Conservation (phyloP, 2,329 filamentous ascomycete species). For the Bipolaris bicolor region DNA sequence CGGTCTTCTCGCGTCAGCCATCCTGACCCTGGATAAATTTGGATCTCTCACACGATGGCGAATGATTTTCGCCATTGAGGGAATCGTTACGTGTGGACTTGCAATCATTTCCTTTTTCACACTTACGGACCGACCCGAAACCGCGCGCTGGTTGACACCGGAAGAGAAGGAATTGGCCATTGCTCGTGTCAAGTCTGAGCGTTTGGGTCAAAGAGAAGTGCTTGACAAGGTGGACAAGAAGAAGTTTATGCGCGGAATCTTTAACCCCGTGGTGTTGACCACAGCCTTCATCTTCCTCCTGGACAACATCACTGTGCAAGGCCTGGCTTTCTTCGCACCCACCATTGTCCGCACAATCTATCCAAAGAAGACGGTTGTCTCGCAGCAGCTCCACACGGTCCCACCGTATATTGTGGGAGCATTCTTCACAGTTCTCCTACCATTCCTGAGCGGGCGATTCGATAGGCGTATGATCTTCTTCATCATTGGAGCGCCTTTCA, state of each 20-base stretch:
- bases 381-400: slow-evolving; percentile 72
- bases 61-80: slow-evolving; percentile 76
- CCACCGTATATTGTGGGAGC: slow-evolving; percentile 73
- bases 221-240: slow-evolving; percentile 66
- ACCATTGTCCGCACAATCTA: slow-evolving; percentile 75
- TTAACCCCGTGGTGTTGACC: slow-evolving; percentile 65
- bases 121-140: slow-evolving; percentile 71
- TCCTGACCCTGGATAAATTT: slow-evolving; percentile 66
- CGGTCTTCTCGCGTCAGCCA: slow-evolving; percentile 66
- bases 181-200: slow-evolving; percentile 71
- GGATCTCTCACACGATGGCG: slow-evolving; percentile 65
- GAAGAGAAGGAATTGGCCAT: slow-evolving; percentile 72
- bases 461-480: slow-evolving; percentile 68
- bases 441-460: slow-evolving; percentile 65
- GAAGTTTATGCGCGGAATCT: slow-evolving; percentile 68
- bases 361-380: slow-evolving; percentile 61
- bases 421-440: slow-evolving; percentile 68
- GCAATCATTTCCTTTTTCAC: slow-evolving; percentile 67
- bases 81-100: slow-evolving; percentile 66
- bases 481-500: slow-evolving; percentile 64
- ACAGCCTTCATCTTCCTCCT: slow-evolving; percentile 67
- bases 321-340: slow-evolving; percentile 71
- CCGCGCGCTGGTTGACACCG: slow-evolving; percentile 68
- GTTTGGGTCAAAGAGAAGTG: slow-evolving; percentile 66
- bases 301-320: slow-evolving; percentile 74